A percentile compares a stretch with the other conserved stretches of the same genome.
Evolutionary conservation across 208 protist species (phyloP).

Genomic region (Trypanosoma rangeli): DNA sequence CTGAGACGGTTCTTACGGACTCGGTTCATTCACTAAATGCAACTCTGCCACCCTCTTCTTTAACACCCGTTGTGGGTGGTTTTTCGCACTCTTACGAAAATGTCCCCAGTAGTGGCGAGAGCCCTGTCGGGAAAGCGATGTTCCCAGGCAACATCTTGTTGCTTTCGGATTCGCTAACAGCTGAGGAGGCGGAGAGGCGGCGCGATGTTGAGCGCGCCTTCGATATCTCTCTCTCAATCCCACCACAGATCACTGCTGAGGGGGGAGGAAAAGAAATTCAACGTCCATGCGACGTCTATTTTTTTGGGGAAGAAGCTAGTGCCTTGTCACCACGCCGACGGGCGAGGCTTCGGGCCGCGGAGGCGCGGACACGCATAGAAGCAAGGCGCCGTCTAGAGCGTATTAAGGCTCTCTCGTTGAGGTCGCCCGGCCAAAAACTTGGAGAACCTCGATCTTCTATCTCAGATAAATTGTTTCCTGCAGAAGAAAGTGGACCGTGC

Average conservation of each 20-base stretch:
- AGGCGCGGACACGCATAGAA: constrained; percentile 43
- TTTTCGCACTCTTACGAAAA: not conserved
- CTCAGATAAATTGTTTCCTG: not conserved
- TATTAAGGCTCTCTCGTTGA: constrained; percentile 24
- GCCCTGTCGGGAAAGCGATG: not conserved
- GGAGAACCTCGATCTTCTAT: constrained; percentile 1
- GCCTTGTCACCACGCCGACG: constrained; percentile 18
- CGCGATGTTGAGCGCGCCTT: constrained; percentile 18
- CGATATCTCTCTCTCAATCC: constrained; percentile 5
- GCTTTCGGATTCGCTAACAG: constrained; percentile 19
- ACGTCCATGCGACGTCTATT: constrained; percentile 31
- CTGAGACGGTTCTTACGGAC: not conserved
- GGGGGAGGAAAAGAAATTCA: not conserved
- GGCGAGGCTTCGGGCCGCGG: constrained; percentile 28
- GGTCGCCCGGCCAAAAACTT: not conserved
- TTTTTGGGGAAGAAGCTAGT: constrained; percentile 25
- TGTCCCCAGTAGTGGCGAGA: not conserved
- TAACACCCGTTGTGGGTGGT: not conserved
- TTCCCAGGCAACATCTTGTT: constrained; percentile 12
- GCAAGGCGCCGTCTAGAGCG: constrained; percentile 45
- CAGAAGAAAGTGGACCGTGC: not conserved
- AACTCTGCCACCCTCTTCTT: not conserved
- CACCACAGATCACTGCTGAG: not conserved
- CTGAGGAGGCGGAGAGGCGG: constrained; percentile 12
- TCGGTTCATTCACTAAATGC: not conserved